phyloP scores from a whole-genome alignment of 495 filamentous ascomycete species.

The Sordaria brevicollis region DNA sequence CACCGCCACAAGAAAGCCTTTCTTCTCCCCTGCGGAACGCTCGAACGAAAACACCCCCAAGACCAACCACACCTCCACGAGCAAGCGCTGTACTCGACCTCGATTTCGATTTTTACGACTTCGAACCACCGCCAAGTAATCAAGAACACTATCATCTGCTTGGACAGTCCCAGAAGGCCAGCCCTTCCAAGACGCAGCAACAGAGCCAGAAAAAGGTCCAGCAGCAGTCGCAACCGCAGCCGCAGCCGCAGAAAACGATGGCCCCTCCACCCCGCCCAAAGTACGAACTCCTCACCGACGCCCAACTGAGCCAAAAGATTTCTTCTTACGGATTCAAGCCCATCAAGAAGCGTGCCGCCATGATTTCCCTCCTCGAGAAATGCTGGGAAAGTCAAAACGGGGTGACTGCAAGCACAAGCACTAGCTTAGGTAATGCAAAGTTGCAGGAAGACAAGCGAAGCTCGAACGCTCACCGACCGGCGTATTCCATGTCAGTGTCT shows the following conservation, averaged over 20 bases:
- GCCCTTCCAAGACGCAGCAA: neutral
- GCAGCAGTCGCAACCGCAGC: no score
- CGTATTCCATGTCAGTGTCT: neutral
- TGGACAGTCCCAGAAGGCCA: slow-evolving; percentile 7
- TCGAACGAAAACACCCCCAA: neutral
- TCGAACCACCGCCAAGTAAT: slow-evolving; percentile 24
- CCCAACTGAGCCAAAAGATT: slow-evolving; percentile 52
- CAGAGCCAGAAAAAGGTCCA: neutral
- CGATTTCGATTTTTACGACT: neutral
- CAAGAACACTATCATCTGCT: slow-evolving; percentile 20
- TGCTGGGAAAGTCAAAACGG: slow-evolving; percentile 55
- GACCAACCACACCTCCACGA: neutral
- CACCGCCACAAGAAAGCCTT: neutral
- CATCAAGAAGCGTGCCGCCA: slow-evolving; percentile 55
- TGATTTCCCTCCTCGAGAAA: slow-evolving; percentile 60
- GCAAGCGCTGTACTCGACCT: neutral
- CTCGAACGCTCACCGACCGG: neutral
- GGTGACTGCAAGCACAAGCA: neutral
- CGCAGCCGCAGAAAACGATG: slow-evolving; percentile 15
- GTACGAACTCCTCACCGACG: slow-evolving; percentile 53
- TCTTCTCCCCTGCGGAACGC: neutral
- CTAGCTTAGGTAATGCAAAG: neutral
- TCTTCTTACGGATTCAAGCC: slow-evolving; percentile 64
- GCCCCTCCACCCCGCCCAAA: slow-evolving; percentile 35
- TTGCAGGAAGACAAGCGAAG: neutral